Conservation (phyloP, 257 asterid genomes). For the Fraxinus excelsior region DNA sequence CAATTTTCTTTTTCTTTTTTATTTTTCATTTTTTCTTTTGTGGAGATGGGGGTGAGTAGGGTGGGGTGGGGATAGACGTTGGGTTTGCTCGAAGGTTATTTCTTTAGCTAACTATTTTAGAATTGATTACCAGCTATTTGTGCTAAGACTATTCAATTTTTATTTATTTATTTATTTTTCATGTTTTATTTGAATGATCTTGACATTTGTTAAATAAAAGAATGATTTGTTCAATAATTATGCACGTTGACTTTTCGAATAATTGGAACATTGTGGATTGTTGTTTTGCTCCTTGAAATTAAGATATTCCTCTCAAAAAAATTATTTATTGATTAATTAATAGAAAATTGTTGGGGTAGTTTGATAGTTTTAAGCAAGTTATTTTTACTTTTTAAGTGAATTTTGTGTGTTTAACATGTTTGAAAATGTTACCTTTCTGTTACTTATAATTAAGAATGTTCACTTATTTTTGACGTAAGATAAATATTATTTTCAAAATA, state of each 20-base stretch:
- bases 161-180: not conserved
- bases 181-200: not conserved
- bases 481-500: too few species aligned
- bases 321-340: not conserved
- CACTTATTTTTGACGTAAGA: not conserved
- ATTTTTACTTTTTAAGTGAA: not conserved
- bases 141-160: not conserved
- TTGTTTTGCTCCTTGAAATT: not conserved
- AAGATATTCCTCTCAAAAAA: not conserved
- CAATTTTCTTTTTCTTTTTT: too few species aligned
- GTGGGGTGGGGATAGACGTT: conserved; percentile 9
- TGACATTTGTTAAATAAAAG: not conserved
- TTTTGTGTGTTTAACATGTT: not conserved
- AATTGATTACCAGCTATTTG: conserved; percentile 3
- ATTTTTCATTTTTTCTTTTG: not conserved
- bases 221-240: not conserved
- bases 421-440: not conserved
- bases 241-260: not conserved
- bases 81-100: conserved; percentile 41
- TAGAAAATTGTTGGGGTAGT: not conserved
- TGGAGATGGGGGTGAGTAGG: not conserved
- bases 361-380: not conserved
- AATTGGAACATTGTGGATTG: not conserved
- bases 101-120: conserved; percentile 8
- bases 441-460: not conserved